Percentiles rank a stretch among this genome's conserved stretches.
These are phyloP conservation scores for Hymenoscyphus occultus DNA, from an alignment of 2,329 filamentous ascomycete species.

Conservation along the genomic window DNA sequence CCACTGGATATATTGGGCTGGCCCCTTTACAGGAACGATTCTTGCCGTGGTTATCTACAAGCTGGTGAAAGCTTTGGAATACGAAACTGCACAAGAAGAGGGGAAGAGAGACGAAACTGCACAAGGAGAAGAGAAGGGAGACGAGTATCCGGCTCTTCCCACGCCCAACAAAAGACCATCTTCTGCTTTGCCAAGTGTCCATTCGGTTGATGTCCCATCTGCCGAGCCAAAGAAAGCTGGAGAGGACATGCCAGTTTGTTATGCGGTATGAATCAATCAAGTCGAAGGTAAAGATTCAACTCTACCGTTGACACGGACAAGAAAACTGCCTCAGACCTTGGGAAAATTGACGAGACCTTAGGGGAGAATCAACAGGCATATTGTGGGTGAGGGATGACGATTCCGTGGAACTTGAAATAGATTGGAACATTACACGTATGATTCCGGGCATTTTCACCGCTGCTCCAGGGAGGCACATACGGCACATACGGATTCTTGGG, in stretches of 20 bases:
- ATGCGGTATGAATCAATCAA: neutral
- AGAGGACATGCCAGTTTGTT: neutral
- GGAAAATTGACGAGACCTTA: neutral
- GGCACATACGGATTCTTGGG: conserved; percentile 1
- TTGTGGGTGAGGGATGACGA: neutral
- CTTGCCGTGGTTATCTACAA: conserved; percentile 51
- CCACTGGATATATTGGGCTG: conserved; percentile 52
- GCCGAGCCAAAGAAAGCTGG: conserved; percentile 3
- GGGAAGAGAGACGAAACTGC: conserved; percentile 41
- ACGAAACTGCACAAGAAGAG: conserved; percentile 48
- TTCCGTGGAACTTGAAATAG: neutral
- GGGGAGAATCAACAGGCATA: neutral
- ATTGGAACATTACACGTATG: neutral
- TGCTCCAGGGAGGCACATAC: neutral
- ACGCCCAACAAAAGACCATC: conserved; percentile 11
- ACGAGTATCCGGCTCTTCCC: conserved; percentile 10
- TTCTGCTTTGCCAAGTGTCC: conserved; percentile 14
- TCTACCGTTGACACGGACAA: neutral
- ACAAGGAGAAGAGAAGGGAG: conserved; percentile 41
- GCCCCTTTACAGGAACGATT: conserved; percentile 48
- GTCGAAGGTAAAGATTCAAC: neutral
- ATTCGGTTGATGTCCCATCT: conserved; percentile 3
- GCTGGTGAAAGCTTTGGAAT: conserved; percentile 50
- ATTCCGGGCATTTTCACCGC: neutral
- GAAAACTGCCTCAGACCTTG: neutral